Conservation (phyloP, 2,329 filamentous ascomycete species). For the Botrytis fragariae region DNA sequence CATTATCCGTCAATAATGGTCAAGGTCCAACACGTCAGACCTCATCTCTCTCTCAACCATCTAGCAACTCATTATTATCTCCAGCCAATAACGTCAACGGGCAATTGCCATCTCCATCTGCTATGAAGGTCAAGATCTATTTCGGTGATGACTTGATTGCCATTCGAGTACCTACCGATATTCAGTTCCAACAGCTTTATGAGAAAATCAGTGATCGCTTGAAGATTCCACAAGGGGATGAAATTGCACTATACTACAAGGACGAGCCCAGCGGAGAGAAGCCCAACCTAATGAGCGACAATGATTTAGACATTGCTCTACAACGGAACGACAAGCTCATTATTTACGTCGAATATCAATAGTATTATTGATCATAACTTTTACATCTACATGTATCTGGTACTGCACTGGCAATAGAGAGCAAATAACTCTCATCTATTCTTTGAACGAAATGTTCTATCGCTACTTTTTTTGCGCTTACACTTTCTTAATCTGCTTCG, state of each 20-base stretch:
- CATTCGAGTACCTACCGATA: constrained; percentile 80
- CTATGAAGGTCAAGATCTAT: constrained; percentile 92
- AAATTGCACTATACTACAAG: constrained; percentile 78
- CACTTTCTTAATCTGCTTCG: constrained; percentile 37
- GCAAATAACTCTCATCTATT: constrained; percentile 4
- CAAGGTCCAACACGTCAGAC: constrained; percentile 36
- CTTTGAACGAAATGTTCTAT: constrained; percentile 16
- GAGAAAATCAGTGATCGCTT: constrained; percentile 83
- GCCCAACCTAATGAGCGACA: constrained; percentile 71
- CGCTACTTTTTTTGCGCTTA: constrained; percentile 21
- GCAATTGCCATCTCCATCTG: constrained; percentile 43
- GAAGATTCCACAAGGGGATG: constrained; percentile 66
- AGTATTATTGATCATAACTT: constrained; percentile 16
- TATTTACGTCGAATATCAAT: constrained; percentile 59
- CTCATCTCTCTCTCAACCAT: constrained; percentile 47
- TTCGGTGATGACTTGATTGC: constrained; percentile 91
- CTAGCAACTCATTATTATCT: constrained; percentile 57
- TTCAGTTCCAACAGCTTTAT: constrained; percentile 72
- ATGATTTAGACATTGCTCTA: constrained; percentile 77
- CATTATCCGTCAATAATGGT: constrained; percentile 29
- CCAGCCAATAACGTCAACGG: constrained; percentile 43
- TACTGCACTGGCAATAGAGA: constrained; percentile 19
- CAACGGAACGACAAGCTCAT: constrained; percentile 84
- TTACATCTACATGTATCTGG: neutral
- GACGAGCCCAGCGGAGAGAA: constrained; percentile 71